Evolutionary conservation across 2,329 filamentous ascomycete species (phyloP).

Genomic region (Seiridium unicorne): DNA sequence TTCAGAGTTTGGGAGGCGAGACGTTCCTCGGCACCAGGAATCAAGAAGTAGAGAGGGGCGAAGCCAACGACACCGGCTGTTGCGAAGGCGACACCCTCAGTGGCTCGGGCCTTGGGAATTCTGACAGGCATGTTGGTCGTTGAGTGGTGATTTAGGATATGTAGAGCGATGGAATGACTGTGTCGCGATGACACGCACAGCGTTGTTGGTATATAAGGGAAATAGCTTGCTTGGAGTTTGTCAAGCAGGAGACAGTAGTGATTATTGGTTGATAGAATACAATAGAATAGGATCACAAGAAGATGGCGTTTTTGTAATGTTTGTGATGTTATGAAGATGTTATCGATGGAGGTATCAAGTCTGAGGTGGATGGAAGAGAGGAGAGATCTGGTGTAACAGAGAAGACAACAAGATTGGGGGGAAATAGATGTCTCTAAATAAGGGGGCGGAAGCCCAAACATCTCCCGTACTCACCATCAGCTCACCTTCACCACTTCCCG

Average conservation of each 20-base stretch:
- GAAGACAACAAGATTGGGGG: background rate
- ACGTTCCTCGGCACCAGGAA: constrained; percentile 55
- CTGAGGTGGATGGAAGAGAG: constrained; percentile 1
- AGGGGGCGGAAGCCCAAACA: constrained; percentile 2
- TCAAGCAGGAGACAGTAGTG: background rate
- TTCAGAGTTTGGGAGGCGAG: constrained; percentile 52
- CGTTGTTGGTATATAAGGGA: background rate
- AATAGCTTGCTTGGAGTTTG: background rate
- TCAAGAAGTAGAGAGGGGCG: constrained; percentile 56
- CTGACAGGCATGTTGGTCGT: constrained; percentile 45
- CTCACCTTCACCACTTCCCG: constrained; percentile 7
- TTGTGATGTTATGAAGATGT: constrained; percentile 5
- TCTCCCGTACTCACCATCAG: background rate
- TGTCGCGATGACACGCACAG: background rate
- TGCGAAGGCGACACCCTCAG: constrained; percentile 52
- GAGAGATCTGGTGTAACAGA: constrained; percentile 4
- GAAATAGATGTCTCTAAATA: constrained; percentile 6
- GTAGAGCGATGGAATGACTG: constrained; percentile 10
- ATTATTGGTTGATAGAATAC: too few relatives aligned
- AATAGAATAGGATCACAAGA: background rate
- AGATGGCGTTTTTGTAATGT: constrained; percentile 2
- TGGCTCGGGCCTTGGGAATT: constrained; percentile 46
- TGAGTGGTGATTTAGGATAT: constrained; percentile 12
- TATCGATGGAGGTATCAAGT: background rate
- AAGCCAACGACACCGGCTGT: constrained; percentile 53